Evolutionary conservation across 495 filamentous ascomycete species (phyloP), one percentile per base, ranked within the genome.

Genomic region (Penicillium chermesinum): DNA sequence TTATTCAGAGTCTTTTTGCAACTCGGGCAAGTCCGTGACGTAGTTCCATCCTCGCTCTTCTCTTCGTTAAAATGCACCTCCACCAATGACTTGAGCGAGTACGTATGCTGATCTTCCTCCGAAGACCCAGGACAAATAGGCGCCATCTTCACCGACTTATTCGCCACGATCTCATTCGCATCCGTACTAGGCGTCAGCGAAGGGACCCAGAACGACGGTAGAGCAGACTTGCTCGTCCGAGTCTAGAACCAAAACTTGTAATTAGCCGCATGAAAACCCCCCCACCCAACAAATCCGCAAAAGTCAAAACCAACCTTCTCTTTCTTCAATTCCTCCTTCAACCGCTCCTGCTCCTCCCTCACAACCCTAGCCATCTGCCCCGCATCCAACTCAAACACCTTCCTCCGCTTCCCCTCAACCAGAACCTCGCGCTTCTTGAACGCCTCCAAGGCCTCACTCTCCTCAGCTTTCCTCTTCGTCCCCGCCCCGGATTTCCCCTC

Each of bases 121-220:
- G 75, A 75, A 0, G 89, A 87, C 0, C 82, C 86, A 0, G 93
- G 93, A 53, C 93, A 98, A 2, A 86, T 69, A 2, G 93, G 90
- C 15, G 78, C 76, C 49, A 79, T 66, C 58, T 95, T 95, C 40
- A 73, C 59, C 27, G 82, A 73, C 61, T 83, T 87, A 17, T 74
- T 75, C 8, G 72, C 62, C 3, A 65, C 60, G 38, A 73, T 69
- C 40, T 76, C 74, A 49, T 70, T 66, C 2, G 63, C 61, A 52
- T 85, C 73, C 10, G 65, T 73, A 7, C 41, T 55, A n/a, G 91
- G 89, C 0, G 88, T 93, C 22, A 94, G 72, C 1, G 87, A 86
- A 0, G 93, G 91, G 0, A 94, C 84, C 93, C 93, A 98, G 71
- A 97, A 97, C 2, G 90, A 93, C 0, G 89, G 88, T 0, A 96